Percentiles rank a stretch among this genome's conserved stretches.
Evolutionary conservation across 305 asterid species (phyloP).

Genomic region (Ajuga reptans): DNA sequence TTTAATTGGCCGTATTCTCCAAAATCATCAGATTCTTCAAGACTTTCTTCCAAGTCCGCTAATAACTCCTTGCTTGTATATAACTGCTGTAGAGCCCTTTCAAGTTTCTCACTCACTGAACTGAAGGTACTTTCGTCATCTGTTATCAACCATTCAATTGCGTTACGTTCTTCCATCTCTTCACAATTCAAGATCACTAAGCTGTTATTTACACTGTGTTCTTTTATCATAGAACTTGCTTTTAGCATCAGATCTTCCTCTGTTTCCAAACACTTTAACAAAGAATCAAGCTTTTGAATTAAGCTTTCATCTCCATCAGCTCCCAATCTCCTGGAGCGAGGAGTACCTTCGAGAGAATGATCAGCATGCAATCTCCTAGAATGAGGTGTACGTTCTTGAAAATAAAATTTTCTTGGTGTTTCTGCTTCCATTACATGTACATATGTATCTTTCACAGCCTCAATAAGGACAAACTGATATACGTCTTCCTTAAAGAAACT

Average conservation of each 20-base stretch:
- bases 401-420: background rate
- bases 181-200: slow-evolving; percentile 38
- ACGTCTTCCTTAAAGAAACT: slow-evolving; percentile 34
- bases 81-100: slow-evolving; percentile 40
- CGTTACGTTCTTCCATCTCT: slow-evolving; percentile 42
- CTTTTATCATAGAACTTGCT: slow-evolving; percentile 36
- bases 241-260: slow-evolving; percentile 43
- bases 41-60: slow-evolving; percentile 35
- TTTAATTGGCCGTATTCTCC: slow-evolving; percentile 16
- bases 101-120: slow-evolving; percentile 42
- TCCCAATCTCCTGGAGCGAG: slow-evolving; percentile 25
- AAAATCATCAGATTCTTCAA: slow-evolving; percentile 26
- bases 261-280: slow-evolving; percentile 27
- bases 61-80: slow-evolving; percentile 41
- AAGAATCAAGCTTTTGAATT: slow-evolving; percentile 33
- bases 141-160: slow-evolving; percentile 44
- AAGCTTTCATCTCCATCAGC: slow-evolving; percentile 29
- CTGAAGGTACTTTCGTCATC: slow-evolving; percentile 42
- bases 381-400: slow-evolving; percentile 21
- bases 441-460: slow-evolving; percentile 27
- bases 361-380: slow-evolving; percentile 14
- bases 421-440: slow-evolving; percentile 1
- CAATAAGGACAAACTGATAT: slow-evolving; percentile 25
- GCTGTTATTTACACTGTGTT: slow-evolving; percentile 31
- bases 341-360: slow-evolving; percentile 19